Conservation (phyloP, 495 filamentous ascomycete species). For the Margaritispora aquatica region DNA sequence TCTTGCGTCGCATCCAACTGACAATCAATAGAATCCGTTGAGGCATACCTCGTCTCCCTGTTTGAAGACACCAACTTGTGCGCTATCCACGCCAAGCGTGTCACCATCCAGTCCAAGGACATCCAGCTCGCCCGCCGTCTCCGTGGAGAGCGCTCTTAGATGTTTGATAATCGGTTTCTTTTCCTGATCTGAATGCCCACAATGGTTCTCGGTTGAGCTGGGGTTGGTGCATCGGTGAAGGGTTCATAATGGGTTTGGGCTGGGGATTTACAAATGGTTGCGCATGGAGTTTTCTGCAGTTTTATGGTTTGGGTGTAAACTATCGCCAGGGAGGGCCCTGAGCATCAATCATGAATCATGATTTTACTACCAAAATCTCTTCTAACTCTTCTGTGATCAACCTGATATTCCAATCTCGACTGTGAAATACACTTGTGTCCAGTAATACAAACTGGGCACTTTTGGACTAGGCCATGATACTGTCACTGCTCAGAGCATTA, state of each 20-base stretch:
- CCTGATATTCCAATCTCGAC: not conserved
- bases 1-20: not conserved
- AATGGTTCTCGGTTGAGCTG: not conserved
- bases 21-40: conserved; percentile 72
- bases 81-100: conserved; percentile 99
- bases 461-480: too few species aligned
- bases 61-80: conserved; percentile 99
- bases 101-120: conserved; percentile 65
- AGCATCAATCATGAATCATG: conserved; percentile 20
- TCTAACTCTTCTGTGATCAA: not conserved
- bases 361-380: not conserved
- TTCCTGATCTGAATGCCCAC: not conserved
- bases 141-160: conserved; percentile 72
- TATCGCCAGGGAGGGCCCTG: conserved; percentile 21
- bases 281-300: conserved; percentile 20
- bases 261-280: conserved; percentile 10
- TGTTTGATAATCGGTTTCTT: not conserved
- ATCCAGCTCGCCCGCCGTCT: conserved; percentile 58
- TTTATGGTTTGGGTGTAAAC: conserved; percentile 20
- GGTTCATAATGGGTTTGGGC: conserved; percentile 19
- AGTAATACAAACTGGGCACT: too few species aligned
- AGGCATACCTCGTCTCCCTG: conserved; percentile 99
- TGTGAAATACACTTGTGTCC: too few species aligned
- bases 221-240: conserved; percentile 5
- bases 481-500: too few species aligned